A percentile compares a stretch with the other conserved stretches of the same genome.
Conservation (phyloP, 495 filamentous ascomycete genomes). For the Trichocladium uniseriatum region DNA sequence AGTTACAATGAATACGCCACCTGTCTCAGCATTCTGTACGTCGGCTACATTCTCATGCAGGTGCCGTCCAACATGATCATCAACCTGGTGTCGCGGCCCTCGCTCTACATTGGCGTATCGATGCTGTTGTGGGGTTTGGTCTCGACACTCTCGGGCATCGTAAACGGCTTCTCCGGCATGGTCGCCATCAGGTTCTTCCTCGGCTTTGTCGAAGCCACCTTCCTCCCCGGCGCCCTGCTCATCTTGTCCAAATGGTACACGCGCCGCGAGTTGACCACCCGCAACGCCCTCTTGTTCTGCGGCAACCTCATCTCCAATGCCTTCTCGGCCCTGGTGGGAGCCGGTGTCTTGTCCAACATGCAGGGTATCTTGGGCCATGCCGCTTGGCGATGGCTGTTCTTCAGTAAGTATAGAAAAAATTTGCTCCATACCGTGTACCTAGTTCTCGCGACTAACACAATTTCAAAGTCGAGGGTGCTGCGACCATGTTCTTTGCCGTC, state of each 20-base stretch:
- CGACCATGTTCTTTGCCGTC: conserved; percentile 37
- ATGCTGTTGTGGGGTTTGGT: conserved; percentile 66
- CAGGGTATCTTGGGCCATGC: conserved; percentile 37
- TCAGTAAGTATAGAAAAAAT: too few relatives aligned
- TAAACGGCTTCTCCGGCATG: conserved; percentile 50
- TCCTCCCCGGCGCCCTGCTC: conserved; percentile 37
- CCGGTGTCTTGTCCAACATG: conserved; percentile 45
- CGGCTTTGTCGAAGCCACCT: conserved; percentile 48
- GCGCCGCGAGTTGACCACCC: conserved; percentile 38
- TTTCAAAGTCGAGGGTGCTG: conserved; percentile 53
- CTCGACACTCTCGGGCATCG: conserved; percentile 50
- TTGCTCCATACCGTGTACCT: too few relatives aligned
- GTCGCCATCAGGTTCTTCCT: conserved; percentile 58
- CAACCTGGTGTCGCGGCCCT: conserved; percentile 33
- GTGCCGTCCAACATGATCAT: conserved; percentile 35
- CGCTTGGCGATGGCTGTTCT: conserved; percentile 60
- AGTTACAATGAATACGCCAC: conserved; percentile 33
- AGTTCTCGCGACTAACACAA: too few relatives aligned
- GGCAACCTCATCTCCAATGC: conserved; percentile 52
- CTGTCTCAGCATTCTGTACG: conserved; percentile 35
- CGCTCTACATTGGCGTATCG: conserved; percentile 39
- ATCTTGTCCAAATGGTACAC: conserved; percentile 52
- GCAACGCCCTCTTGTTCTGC: conserved; percentile 53
- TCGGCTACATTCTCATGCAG: conserved; percentile 49
- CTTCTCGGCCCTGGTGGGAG: conserved; percentile 53